Base-by-base conservation (phyloP, 148 eudicot species). In the Nyssa sinensis region DNA sequence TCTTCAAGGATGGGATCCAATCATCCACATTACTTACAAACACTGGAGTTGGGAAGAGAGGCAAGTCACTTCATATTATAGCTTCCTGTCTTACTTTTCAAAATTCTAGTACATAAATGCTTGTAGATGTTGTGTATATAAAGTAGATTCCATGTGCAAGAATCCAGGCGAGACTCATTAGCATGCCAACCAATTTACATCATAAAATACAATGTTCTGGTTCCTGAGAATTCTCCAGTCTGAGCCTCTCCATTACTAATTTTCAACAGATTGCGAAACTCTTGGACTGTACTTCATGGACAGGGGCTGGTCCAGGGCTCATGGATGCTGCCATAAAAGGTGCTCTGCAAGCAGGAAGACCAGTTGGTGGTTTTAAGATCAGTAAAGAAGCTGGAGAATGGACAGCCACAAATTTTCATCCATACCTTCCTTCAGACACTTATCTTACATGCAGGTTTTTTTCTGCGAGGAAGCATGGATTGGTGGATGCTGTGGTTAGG, bases 221-320 rank as follows among this genome's bases (percentile, higher is more conserved):
- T 33, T 33, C 51, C 16, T 4, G 21, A n/a, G 57, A 57, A 53
- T 30, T 62, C 59, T 60, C 31, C 53, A n/a, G 19, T 61, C 24
- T 39, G 60, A 64, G 31, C 53, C n/a, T 49, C 70, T 57, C 39
- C 2, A 59, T 39, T 29, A 53, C 17, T 35, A 62, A 7, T 31
- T 21, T 41, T 72, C 65, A 71, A 75, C 85, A 94, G 98, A 77
- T 90, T 59, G 96, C 96, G 9, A 81, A 75, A 34, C 84, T 94
- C 75, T 85, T 92, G 84, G 79, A 83, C 51, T 83, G 97, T 86
- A 90, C 98, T 71, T 80, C 96, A 30, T 94, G 98, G 98, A 81
- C 97, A 57, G 98, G 98, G 78, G 98, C 90, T 68, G 98, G 98
- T 72, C 98, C 98, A 49, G 98, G 98, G 29, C 85, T 94, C 70